These are phyloP conservation scores for Dujonia santamariae DNA, from an alignment of 1,139 yeast species.

Conservation along the genomic window DNA sequence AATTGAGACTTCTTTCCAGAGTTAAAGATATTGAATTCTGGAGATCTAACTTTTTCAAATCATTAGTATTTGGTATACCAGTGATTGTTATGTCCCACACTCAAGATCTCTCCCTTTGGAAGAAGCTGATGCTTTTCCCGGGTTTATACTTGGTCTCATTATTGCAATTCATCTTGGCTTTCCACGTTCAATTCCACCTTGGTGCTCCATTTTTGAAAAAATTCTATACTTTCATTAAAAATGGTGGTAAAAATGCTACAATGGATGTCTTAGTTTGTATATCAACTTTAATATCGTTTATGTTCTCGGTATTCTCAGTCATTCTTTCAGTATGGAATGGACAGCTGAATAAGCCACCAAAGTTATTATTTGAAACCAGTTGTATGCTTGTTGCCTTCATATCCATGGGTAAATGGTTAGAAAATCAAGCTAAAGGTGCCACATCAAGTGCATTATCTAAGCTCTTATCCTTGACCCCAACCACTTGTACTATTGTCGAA, in stretches of 20 bases:
- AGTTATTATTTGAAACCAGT: conserved; percentile 80
- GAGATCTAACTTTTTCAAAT: conserved; percentile 51
- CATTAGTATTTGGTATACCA: conserved; percentile 61
- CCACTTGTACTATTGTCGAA: conserved; percentile 63
- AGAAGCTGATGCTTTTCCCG: conserved; percentile 28
- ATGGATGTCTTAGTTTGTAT: conserved; percentile 91
- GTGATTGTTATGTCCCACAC: conserved; percentile 57
- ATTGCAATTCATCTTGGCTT: conserved; percentile 57
- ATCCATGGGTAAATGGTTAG: conserved; percentile 85
- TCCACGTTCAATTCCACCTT: conserved; percentile 66
- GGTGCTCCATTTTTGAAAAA: conserved; percentile 65
- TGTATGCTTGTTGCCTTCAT: conserved; percentile 83
- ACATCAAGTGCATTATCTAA: conserved; percentile 86
- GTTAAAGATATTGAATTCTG: conserved; percentile 72
- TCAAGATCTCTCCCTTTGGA: conserved; percentile 31
- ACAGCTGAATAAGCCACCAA: conserved; percentile 47
- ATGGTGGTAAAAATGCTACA: conserved; percentile 66
- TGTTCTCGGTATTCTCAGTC: conserved; percentile 67
- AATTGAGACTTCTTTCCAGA: conserved; percentile 65
- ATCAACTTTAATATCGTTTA: conserved; percentile 77
- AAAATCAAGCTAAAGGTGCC: conserved; percentile 89
- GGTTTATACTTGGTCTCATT: conserved; percentile 62
- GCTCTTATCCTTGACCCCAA: conserved; percentile 76
- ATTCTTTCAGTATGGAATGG: conserved; percentile 39
- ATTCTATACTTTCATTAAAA: conserved; percentile 62